Evolutionary conservation across 306 rosid genomes (phyloP), one percentile per base, ranked within the genome.

Genomic region (Cicer yamashitae): DNA sequence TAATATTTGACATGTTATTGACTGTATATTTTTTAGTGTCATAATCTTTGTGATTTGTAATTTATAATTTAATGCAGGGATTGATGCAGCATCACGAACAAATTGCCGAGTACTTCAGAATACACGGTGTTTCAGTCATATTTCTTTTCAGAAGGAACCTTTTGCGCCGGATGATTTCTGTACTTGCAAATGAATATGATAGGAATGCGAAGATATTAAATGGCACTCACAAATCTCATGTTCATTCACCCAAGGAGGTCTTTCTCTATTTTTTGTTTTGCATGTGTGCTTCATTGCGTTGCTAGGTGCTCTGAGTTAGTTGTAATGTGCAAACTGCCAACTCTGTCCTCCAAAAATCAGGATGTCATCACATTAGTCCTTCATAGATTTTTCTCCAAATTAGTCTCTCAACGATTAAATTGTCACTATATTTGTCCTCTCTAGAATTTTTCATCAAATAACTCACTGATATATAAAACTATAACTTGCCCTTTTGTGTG

Each of bases 161-260:
- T 71, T 80, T 96, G 75, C 98, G 99, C 46, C 84, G 99, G 81
- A 86, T 90, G 99, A 82, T 96, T 63, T 96, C 99, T 10, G 84
- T 96, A 43, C 86, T 92, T 63, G 98, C 98, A 50, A 96, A 96
- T 81, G 89, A 85, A 58, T 92, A 89, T 25, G 99, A 96, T 72
- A 84, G 83, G 82, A 87, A 86, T 74, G 85, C 77, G 5, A 96
- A 90, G 88, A 79, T 66, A 38, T 82, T 96, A 70, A 96, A 96
- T 17, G 98, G 99, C 63, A 96, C 97, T 75, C 99, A 96, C 89
- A 96, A 96, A 85, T 96, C 99, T 82, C 99, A 96, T 44, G 92
- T 88, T 50, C 99, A 96, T 88, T 96, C 99, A 48, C 86, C 88
- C 47, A 88, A 75, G 18, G 98, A 96, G 96, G 99, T 94, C 71